These are phyloP conservation scores for Brettanomyces sp. DNA, from an alignment of 805 yeast genomes.

Conservation along the genomic window DNA sequence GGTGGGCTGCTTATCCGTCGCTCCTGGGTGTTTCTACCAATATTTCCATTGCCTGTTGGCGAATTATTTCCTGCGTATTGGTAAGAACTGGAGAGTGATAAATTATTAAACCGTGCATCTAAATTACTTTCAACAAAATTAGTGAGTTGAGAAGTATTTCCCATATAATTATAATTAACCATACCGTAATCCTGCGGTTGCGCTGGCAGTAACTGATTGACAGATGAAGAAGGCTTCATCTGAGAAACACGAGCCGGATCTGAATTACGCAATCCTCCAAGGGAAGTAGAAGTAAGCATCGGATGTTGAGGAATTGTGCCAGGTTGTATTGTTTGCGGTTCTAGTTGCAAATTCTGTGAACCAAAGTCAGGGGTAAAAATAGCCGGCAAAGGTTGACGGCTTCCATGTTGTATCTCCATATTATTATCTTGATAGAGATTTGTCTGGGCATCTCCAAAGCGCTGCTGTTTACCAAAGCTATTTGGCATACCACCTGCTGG, in stretches of 20 bases:
- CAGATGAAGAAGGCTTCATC: constrained; percentile 2
- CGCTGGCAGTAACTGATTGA: not conserved
- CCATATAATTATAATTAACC: not conserved
- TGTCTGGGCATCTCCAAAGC: too few relatives aligned
- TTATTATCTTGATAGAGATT: too few relatives aligned
- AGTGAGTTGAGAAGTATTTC: not conserved
- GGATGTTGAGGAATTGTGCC: not conserved
- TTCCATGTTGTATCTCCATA: not conserved
- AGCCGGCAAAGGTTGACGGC: not conserved
- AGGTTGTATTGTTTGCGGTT: not conserved
- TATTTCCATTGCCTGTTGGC: not conserved
- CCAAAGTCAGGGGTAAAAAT: not conserved
- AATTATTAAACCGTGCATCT: constrained; percentile 10
- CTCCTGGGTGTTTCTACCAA: constrained; percentile 1
- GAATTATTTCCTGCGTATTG: constrained; percentile 1
- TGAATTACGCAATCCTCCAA: not conserved
- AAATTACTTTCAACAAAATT: constrained; percentile 13
- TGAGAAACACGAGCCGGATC: not conserved
- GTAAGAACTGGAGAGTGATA: constrained; percentile 8
- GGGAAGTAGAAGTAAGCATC: constrained; percentile 2
- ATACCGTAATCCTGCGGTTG: not conserved
- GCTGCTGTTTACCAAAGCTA: too few relatives aligned
- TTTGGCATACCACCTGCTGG: too few relatives aligned
- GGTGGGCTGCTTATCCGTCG: constrained; percentile 1
- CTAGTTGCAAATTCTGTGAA: not conserved